A percentile compares a stretch with the other conserved stretches of the same genome.
Conservation (phyloP, 2,329 filamentous ascomycete species). For the Aureobasidium namibiae region DNA sequence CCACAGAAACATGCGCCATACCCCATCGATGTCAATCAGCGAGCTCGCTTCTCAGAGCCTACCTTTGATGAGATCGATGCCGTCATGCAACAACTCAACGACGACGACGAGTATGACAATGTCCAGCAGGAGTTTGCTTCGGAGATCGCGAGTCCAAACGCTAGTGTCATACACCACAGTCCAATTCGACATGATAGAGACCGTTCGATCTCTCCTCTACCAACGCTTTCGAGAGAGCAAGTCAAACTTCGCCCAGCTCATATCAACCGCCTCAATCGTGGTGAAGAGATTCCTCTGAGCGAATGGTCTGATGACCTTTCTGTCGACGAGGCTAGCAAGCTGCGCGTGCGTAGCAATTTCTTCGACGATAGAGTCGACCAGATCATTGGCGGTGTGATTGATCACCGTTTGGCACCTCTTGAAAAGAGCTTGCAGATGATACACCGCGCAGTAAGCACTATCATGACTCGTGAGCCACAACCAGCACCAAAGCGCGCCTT, state of each 20-base stretch:
- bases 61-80: constrained; percentile 83
- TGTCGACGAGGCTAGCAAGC: constrained; percentile 46
- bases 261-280: constrained; percentile 56
- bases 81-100: constrained; percentile 79
- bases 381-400: constrained; percentile 68
- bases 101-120: constrained; percentile 41
- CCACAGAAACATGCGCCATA: constrained; percentile 26
- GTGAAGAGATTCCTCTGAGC: constrained; percentile 60
- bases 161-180: constrained; percentile 7
- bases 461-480: constrained; percentile 5
- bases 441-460: constrained; percentile 37
- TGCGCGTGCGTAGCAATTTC: constrained; percentile 73
- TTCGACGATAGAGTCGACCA: constrained; percentile 88
- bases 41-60: constrained; percentile 28
- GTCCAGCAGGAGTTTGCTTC: constrained; percentile 24
- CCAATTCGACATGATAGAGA: background rate
- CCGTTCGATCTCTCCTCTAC: constrained; percentile 13
- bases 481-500: constrained; percentile 29
- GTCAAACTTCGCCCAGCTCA: constrained; percentile 11
- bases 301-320: constrained; percentile 84
- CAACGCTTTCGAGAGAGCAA: background rate
- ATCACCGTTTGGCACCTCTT: constrained; percentile 69
- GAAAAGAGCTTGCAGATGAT: constrained; percentile 72
- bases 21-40: constrained; percentile 28
- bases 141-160: constrained; percentile 27